A percentile compares a stretch with the other conserved stretches of the same genome.
phyloP scores from a whole-genome alignment of 2,329 filamentous ascomycete genomes.

The Ascosphaera apis region DNA sequence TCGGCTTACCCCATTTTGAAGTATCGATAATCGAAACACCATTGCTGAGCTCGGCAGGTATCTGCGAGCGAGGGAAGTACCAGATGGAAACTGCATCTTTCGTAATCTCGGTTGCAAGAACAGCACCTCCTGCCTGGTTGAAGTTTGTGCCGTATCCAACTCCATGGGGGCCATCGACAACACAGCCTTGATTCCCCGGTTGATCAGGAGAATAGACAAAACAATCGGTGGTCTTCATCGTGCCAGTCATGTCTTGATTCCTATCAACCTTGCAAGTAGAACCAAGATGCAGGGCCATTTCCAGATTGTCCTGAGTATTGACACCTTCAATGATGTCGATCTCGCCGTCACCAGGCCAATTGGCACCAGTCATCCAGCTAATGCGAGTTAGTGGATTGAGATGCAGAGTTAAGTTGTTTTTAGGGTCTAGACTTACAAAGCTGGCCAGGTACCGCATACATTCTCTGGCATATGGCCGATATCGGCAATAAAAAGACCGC shows the following conservation, averaged over 20 bases:
- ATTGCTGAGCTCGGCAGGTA: constrained; percentile 39
- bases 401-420: background rate
- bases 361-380: constrained; percentile 35
- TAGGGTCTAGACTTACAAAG: constrained; percentile 24
- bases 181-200: constrained; percentile 33
- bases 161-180: constrained; percentile 26
- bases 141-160: constrained; percentile 43
- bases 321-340: constrained; percentile 67
- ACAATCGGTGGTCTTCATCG: constrained; percentile 32
- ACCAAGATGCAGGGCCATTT: constrained; percentile 45
- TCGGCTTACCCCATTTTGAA: constrained; percentile 41
- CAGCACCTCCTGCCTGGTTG: constrained; percentile 44
- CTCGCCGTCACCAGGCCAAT: constrained; percentile 49
- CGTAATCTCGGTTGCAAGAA: constrained; percentile 61
- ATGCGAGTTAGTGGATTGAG: constrained; percentile 4
- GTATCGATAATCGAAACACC: constrained; percentile 36
- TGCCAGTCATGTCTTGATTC: constrained; percentile 24
- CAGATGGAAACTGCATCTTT: constrained; percentile 48
- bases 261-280: constrained; percentile 34
- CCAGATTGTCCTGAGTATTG: constrained; percentile 35
- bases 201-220: constrained; percentile 24
- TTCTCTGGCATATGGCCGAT: constrained; percentile 50
- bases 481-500: constrained; percentile 49
- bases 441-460: constrained; percentile 50
- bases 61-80: constrained; percentile 50